These are phyloP conservation scores for Dothideomycetes sp. DNA, from an alignment of 2,329 filamentous ascomycete species.

Conservation along the genomic window DNA sequence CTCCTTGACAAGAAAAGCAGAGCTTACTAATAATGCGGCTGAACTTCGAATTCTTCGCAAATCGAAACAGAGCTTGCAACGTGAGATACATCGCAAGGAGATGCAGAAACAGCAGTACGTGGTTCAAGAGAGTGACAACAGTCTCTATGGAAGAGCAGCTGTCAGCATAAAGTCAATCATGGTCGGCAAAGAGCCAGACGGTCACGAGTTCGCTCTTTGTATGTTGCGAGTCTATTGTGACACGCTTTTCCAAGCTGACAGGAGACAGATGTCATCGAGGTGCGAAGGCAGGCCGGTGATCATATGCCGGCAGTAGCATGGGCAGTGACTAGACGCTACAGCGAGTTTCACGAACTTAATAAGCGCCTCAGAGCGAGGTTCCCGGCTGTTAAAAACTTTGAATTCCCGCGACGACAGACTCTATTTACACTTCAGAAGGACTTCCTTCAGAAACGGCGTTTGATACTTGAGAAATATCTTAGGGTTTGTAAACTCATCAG, in stretches of 20 bases:
- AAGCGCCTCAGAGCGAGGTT: constrained; percentile 78
- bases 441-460: constrained; percentile 79
- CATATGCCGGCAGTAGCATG: constrained; percentile 95
- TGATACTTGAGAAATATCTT: constrained; percentile 77
- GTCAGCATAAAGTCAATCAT: constrained; percentile 88
- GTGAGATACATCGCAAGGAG: constrained; percentile 88
- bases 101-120: constrained; percentile 95
- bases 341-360: constrained; percentile 92
- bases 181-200: constrained; percentile 83
- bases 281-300: constrained; percentile 79
- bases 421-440: constrained; percentile 96
- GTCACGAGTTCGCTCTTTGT: constrained; percentile 84
- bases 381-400: constrained; percentile 74
- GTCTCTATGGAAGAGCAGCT: constrained; percentile 81
- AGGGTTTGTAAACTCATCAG: constrained; percentile 15
- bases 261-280: constrained; percentile 65
- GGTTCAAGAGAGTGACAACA: constrained; percentile 95
- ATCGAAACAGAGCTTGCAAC: constrained; percentile 82
- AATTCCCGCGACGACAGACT: constrained; percentile 84
- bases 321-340: constrained; percentile 86
- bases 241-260: constrained; percentile 12
- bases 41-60: constrained; percentile 87
- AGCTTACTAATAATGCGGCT: constrained; percentile 91
- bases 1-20: constrained; percentile 83
- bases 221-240: constrained; percentile 18